Base-by-base conservation (phyloP, 1,139 yeast genomes). In the Candida albicans region DNA sequence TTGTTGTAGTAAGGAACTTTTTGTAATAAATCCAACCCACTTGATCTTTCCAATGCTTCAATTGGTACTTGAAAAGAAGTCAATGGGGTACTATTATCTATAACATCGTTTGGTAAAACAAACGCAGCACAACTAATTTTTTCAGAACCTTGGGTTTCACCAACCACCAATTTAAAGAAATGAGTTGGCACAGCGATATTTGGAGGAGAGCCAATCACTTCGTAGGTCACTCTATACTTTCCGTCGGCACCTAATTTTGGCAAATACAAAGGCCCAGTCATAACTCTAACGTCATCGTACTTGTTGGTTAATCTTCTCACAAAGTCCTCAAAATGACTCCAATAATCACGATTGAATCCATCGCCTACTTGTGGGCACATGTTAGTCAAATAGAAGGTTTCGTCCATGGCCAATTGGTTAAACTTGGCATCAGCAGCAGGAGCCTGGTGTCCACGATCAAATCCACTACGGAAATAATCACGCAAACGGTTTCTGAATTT, bases 321-420 rank as follows among this genome's bases (percentile, higher is more conserved):
- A 61, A 93, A 93, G 56, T 87, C 87, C 64, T 93, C 99, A 49
- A 95, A 81, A 64, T 90, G 96, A 1, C 97, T 96, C 99, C 99
- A 93, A 56, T 73, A 90, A 62, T 93, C 98, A 52, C 99, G 76
- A 66, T 93, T 93, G 70, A 93, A 93, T 0, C 99, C 99, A 4
- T 87, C 96, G 6, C 99, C 99, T 1, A 93, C 96, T 64, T 93
- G 99, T 1, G 99, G 99, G 9, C 96, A 81, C 75, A 93, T 93
- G 62, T 93, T 93, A 15, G 96, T 82, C 55, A 95, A 70, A 52
- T 73, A 81, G 56, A 93, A 93, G 0, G 99, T 95, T 63, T 91
- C 96, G 62, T 93, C 85, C 97, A 95, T 91, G 10, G 98, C 98
- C 18, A 65, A 57, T 63, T 93, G 99, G 30, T 82, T 80, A 65